A percentile compares a stretch with the other conserved stretches of the same genome.
phyloP scores from a whole-genome alignment of 148 eudicot species.

The Chenopodium album region DNA sequence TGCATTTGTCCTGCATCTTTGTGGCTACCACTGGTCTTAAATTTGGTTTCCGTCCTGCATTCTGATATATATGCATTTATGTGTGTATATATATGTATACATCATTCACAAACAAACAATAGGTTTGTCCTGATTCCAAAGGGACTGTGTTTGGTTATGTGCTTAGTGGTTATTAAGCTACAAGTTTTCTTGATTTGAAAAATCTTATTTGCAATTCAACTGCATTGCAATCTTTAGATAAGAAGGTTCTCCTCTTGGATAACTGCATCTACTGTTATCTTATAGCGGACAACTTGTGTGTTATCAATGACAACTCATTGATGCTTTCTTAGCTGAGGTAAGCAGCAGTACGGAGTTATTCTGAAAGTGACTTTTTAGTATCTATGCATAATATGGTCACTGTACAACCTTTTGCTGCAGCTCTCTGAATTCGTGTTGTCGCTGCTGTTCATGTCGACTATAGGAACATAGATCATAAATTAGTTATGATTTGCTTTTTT shows the following conservation, averaged over 20 bases:
- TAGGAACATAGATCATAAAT: not conserved
- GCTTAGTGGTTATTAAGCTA: constrained; percentile 18
- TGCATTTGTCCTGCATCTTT: constrained; percentile 17
- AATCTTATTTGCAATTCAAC: constrained; percentile 2
- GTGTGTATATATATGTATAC: not conserved
- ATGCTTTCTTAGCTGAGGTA: constrained; percentile 13
- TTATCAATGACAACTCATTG: constrained; percentile 8
- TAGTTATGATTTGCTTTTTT: constrained; percentile 5
- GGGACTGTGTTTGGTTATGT: constrained; percentile 21
- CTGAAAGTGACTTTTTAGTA: constrained; percentile 10
- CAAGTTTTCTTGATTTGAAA: constrained; percentile 8
- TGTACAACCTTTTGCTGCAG: not conserved
- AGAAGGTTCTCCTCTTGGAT: constrained; percentile 7
- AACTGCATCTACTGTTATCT: not conserved
- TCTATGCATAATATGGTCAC: not conserved
- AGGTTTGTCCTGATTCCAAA: constrained; percentile 23
- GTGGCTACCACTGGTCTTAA: constrained; percentile 23
- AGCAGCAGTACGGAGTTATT: constrained; percentile 8
- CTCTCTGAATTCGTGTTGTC: constrained; percentile 6
- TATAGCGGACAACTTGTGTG: constrained; percentile 7
- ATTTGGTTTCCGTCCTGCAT: constrained; percentile 15
- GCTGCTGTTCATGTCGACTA: constrained; percentile 5
- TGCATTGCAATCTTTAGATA: constrained; percentile 10
- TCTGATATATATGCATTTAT: constrained; percentile 14
- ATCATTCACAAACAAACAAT: constrained; percentile 23